phyloP scores from a whole-genome alignment of 306 rosid species.

The Cajanus cajan region DNA sequence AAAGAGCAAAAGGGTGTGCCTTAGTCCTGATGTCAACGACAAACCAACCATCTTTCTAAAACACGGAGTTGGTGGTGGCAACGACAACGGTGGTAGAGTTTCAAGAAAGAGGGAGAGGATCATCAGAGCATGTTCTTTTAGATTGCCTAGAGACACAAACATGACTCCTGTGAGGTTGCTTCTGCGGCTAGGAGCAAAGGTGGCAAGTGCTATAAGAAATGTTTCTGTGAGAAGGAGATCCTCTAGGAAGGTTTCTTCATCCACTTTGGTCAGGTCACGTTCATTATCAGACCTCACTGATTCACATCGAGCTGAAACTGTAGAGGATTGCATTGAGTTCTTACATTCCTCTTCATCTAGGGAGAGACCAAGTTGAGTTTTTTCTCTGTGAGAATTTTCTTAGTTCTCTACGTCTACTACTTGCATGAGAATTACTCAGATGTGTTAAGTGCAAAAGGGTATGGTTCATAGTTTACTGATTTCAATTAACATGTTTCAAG shows the following conservation, averaged over 20 bases:
- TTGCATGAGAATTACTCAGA: slow-evolving; percentile 20
- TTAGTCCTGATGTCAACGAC: slow-evolving; percentile 68
- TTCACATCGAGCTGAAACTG: slow-evolving; percentile 69
- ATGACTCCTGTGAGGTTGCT: slow-evolving; percentile 49
- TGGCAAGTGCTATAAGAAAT: slow-evolving; percentile 44
- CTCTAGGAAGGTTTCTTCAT: slow-evolving; percentile 63
- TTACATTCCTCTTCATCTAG: slow-evolving; percentile 71
- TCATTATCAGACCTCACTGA: slow-evolving; percentile 61
- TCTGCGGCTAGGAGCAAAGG: slow-evolving; percentile 47
- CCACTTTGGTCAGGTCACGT: slow-evolving; percentile 57
- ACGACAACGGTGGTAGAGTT: not conserved
- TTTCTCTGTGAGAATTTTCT: slow-evolving; percentile 23
- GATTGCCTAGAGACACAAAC: slow-evolving; percentile 38
- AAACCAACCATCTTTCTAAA: slow-evolving; percentile 43
- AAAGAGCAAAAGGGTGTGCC: slow-evolving; percentile 59
- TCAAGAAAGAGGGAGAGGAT: slow-evolving; percentile 35
- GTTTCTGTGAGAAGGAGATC: slow-evolving; percentile 47
- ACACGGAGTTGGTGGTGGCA: not conserved
- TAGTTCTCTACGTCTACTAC: slow-evolving; percentile 12
- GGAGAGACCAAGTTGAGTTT: slow-evolving; percentile 56
- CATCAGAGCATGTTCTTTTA: slow-evolving; percentile 23
- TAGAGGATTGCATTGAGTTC: slow-evolving; percentile 74
- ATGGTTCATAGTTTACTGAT: not conserved
- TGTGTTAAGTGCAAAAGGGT: slow-evolving; percentile 19
- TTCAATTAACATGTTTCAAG: slow-evolving; percentile 25